Evolutionary conservation across 352 stramenopile species (phyloP).

Genomic region (Phytophthora constricta): DNA sequence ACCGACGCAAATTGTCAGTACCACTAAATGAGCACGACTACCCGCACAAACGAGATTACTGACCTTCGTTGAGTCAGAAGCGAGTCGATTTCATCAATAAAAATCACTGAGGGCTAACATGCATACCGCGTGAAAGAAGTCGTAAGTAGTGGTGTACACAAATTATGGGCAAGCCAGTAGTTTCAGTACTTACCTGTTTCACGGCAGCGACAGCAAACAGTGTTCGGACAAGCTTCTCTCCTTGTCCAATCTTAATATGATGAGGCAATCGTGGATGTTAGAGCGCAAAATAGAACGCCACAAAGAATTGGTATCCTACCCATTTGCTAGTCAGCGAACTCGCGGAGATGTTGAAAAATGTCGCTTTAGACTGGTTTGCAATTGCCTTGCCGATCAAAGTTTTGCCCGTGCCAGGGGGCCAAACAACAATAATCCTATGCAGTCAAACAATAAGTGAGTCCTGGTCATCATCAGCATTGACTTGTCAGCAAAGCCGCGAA

Average conservation of each 20-base stretch:
- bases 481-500: conserved; percentile 20
- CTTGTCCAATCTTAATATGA: conserved; percentile 97
- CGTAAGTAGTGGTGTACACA: not conserved
- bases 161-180: not conserved
- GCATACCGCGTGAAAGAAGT: not conserved
- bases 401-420: conserved; percentile 97
- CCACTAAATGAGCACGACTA: too few relatives aligned
- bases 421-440: conserved; percentile 93
- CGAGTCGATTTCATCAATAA: conserved; percentile 99
- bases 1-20: conserved; percentile 11
- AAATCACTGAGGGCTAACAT: conserved; percentile 95
- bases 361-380: conserved; percentile 96
- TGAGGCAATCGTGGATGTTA: not conserved
- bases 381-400: conserved; percentile 99
- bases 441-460: not conserved
- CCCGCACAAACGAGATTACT: not conserved
- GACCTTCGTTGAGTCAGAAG: conserved; percentile 96
- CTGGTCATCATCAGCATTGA: not conserved
- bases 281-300: not conserved
- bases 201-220: conserved; percentile 96
- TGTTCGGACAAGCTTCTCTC: conserved; percentile 97
- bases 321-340: conserved; percentile 99
- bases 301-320: conserved; percentile 43
- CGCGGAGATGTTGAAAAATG: conserved; percentile 99
- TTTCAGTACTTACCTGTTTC: conserved; percentile 66